A percentile compares a stretch with the other conserved stretches of the same genome.
Evolutionary conservation across 2,329 filamentous ascomycete genomes (phyloP).

Genomic region (Alternaria postmessia): DNA sequence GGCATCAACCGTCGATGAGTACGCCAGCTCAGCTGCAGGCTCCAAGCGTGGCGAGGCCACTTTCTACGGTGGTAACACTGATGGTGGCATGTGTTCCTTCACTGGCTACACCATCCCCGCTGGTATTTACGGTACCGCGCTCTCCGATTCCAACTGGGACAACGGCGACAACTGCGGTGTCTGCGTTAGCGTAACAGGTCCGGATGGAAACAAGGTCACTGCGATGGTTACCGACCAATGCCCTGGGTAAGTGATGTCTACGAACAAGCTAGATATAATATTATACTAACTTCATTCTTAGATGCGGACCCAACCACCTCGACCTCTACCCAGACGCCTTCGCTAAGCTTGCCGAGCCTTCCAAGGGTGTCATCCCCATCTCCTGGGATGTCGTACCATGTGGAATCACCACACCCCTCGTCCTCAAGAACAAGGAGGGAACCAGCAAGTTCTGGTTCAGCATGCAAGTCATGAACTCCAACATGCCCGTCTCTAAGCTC

Average conservation of each 20-base stretch:
- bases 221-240: conserved; percentile 72
- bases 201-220: conserved; percentile 65
- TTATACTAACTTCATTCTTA: not conserved
- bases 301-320: conserved; percentile 62
- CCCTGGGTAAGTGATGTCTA: conserved; percentile 44
- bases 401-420: conserved; percentile 59
- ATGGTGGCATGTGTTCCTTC: conserved; percentile 71
- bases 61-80: conserved; percentile 53
- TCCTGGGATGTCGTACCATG: conserved; percentile 61
- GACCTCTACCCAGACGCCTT: conserved; percentile 65
- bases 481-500: conserved; percentile 63
- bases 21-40: conserved; percentile 9
- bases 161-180: conserved; percentile 65
- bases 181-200: conserved; percentile 68
- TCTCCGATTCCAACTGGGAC: conserved; percentile 67
- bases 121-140: conserved; percentile 67
- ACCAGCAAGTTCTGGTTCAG: conserved; percentile 64
- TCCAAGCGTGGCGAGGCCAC: conserved; percentile 44
- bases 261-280: too few relatives aligned
- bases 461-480: conserved; percentile 72
- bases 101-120: conserved; percentile 68
- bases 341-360: conserved; percentile 54
- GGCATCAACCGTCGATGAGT: not conserved
- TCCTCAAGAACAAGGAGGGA: conserved; percentile 63
- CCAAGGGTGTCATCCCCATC: conserved; percentile 59